Evolutionary conservation across 768 basidiomycete genomes (phyloP).

Genomic region (Cystofilobasidium macerans): DNA sequence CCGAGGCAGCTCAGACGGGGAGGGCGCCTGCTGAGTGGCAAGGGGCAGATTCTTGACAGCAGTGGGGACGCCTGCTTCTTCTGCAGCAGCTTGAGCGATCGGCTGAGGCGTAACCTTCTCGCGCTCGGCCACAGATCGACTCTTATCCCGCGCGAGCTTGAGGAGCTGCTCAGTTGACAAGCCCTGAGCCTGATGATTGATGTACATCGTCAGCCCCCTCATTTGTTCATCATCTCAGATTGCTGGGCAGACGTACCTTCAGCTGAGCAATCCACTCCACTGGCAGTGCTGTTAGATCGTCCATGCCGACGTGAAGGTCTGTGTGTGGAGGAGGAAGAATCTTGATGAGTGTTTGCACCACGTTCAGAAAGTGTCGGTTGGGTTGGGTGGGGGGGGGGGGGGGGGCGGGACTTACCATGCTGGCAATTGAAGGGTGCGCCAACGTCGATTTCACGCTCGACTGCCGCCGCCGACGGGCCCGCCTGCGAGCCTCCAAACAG

Average conservation of each 20-base stretch:
- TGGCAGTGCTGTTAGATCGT: background rate
- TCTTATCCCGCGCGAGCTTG: background rate
- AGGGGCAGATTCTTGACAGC: background rate
- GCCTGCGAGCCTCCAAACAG: background rate
- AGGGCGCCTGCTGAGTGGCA: no score
- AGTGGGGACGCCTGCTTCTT: no score
- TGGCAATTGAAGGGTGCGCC: background rate
- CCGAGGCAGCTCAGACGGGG: no score
- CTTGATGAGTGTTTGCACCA: background rate
- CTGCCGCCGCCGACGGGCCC: background rate
- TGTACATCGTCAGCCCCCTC: background rate
- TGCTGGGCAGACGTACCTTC: background rate
- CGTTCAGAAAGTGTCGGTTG: background rate
- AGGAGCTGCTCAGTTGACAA: background rate
- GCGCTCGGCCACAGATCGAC: background rate
- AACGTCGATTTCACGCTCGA: background rate
- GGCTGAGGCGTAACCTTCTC: background rate
- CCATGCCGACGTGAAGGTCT: background rate
- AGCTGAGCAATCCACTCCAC: background rate
- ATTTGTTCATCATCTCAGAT: background rate
- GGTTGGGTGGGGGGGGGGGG: background rate
- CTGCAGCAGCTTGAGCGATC: background rate
- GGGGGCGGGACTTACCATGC: background rate
- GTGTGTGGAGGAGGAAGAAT: background rate
- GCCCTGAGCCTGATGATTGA: background rate